Evolutionary conservation across 2,329 filamentous ascomycete genomes (phyloP).

Genomic region (Coniosporium tulheliwenetii): DNA sequence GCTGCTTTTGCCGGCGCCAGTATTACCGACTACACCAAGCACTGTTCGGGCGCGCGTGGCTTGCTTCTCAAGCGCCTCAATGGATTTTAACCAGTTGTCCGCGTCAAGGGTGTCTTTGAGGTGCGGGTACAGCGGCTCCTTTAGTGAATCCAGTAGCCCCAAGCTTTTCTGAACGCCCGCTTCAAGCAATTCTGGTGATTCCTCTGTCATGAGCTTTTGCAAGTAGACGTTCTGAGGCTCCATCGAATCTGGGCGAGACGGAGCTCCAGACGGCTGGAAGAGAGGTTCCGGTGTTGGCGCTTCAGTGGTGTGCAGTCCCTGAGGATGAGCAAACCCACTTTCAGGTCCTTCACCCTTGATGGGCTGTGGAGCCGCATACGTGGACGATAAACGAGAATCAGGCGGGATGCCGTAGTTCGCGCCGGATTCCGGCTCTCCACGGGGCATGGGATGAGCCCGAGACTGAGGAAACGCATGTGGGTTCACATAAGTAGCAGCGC

Average conservation of each 20-base stretch:
- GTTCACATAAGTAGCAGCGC: neutral
- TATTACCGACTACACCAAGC: slow-evolving; percentile 45
- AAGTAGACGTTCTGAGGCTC: slow-evolving; percentile 9
- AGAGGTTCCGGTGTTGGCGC: slow-evolving; percentile 1
- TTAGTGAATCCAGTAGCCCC: slow-evolving; percentile 18
- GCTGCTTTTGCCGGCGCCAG: slow-evolving; percentile 46
- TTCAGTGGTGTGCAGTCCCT: neutral
- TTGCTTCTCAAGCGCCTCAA: slow-evolving; percentile 22
- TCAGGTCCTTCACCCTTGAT: neutral
- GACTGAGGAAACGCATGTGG: neutral
- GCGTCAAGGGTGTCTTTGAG: slow-evolving; percentile 9
- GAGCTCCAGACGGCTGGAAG: neutral
- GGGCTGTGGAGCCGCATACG: neutral
- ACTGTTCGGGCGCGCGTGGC: slow-evolving; percentile 27
- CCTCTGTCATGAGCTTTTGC: slow-evolving; percentile 16
- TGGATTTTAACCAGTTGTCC: neutral
- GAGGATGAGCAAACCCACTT: neutral
- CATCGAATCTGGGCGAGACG: neutral
- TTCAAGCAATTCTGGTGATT: slow-evolving; percentile 20
- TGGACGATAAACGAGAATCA: neutral
- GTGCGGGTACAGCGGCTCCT: slow-evolving; percentile 2
- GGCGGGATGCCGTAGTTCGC: neutral
- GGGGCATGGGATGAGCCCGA: neutral
- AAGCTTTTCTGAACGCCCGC: slow-evolving; percentile 22
- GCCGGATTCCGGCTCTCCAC: neutral